Base-by-base conservation (phyloP, 352 stramenopile genomes). In the Globisporangium nunn region DNA sequence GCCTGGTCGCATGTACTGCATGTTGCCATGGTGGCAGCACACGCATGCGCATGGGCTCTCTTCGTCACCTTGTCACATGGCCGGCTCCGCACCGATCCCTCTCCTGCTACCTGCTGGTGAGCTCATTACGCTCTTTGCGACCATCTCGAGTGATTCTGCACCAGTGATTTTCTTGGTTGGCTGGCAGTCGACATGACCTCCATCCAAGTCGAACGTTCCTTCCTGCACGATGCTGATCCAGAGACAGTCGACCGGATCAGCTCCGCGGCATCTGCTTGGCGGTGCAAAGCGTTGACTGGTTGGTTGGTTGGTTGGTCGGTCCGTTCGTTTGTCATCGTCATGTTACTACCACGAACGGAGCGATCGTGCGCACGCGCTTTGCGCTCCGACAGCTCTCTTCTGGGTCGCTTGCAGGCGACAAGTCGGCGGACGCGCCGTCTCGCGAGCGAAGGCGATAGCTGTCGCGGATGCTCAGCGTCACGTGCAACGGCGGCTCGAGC, bases 391-490 rank as follows among this genome's bases (percentile, higher is more conserved):
- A 41, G 37, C 37, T 10, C 5, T 41, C 37, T 3, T 41, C 37
- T 15, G 5, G 15, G 1, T 44, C 12, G 12, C 17, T 12, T 18
- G 43, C 43, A 18, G 23, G n/a, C n/a, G 44, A 49, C 3, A 23
- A 23, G 44, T 49, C 44, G 7, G 18, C 11, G 7, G 18, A 49
- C 44, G 6, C 44, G n/a, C n/a, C 4, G 18, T 49, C 44, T 49
- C 44, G 44, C 10, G 18, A 5, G 18, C 44, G 44, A 8, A n/a
- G 44, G 6, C 18, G 44, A n/a, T 49, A 18, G 8, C 44, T 12
- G 44, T 41, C 30, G 41, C 43, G 11, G 33, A 58, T 23, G 18
- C 53, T 58, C n/a, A 58, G 31, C 43, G 41, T 58, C 17, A 58
- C 43, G 30, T 23, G 48, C 53, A 58, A 50, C 15, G 52, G 52